Conservation (phyloP, 1,284 basidiomycete genomes). For the Fomes fomentarius region DNA sequence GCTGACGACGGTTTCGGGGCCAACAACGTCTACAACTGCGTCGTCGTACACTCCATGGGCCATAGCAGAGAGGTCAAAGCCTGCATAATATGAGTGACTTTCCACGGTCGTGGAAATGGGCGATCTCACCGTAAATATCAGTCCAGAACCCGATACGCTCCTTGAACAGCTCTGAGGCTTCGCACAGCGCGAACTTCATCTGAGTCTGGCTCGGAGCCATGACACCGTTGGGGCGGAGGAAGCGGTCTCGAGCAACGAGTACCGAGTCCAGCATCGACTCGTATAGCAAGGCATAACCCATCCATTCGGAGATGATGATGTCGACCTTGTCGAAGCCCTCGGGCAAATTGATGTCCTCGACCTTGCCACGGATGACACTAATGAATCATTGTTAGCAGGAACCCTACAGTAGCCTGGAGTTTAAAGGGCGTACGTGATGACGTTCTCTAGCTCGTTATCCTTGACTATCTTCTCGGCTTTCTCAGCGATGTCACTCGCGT, state of each 20-base stretch:
- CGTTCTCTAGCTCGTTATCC: constrained; percentile 75
- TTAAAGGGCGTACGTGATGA: constrained; percentile 66
- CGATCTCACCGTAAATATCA: constrained; percentile 79
- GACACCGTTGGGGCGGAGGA: constrained; percentile 75
- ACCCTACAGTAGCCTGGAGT: not conserved
- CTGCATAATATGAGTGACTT: constrained; percentile 39
- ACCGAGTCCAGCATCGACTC: constrained; percentile 99
- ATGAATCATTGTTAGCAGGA: not conserved
- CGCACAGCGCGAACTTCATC: constrained; percentile 84
- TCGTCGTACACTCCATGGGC: constrained; percentile 71
- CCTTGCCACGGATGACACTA: constrained; percentile 84
- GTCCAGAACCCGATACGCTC: constrained; percentile 90
- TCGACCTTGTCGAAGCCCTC: constrained; percentile 80
- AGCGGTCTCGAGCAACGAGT: constrained; percentile 83
- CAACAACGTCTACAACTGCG: constrained; percentile 82
- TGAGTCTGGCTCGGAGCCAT: constrained; percentile 92
- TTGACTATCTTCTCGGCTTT: constrained; percentile 85
- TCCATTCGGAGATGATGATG: constrained; percentile 97
- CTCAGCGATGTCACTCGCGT: constrained; percentile 86
- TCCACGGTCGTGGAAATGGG: not conserved
- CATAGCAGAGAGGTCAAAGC: constrained; percentile 88
- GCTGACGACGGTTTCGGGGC: constrained; percentile 71
- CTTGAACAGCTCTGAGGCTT: constrained; percentile 74
- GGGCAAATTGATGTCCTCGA: constrained; percentile 82
- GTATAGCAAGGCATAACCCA: constrained; percentile 93